Evolutionary conservation across 306 rosid genomes (phyloP).

Genomic region (Coriaria nepalensis): DNA sequence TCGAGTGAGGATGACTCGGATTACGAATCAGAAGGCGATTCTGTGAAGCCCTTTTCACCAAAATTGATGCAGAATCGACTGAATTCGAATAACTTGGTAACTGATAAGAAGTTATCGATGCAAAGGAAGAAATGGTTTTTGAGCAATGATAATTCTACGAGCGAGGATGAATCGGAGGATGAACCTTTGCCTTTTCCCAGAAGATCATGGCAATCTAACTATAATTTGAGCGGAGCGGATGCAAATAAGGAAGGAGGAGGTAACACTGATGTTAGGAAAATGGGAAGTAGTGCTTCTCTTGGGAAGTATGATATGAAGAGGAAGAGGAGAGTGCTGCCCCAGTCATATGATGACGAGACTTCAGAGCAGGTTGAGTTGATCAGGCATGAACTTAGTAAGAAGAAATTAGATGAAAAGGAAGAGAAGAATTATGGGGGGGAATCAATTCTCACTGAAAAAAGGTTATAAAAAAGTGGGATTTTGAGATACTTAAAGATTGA

Average conservation of each 20-base stretch:
- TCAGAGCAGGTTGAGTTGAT: conserved; percentile 53
- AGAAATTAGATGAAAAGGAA: conserved; percentile 26
- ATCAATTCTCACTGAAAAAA: conserved; percentile 39
- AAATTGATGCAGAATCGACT: conserved; percentile 14
- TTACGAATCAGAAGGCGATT: conserved; percentile 17
- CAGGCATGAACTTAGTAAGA: conserved; percentile 41
- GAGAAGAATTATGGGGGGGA: conserved; percentile 21
- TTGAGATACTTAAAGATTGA: neutral
- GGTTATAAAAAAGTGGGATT: conserved; percentile 21
- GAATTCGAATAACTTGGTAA: neutral
- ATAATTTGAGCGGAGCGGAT: conserved; percentile 1
- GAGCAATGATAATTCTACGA: conserved; percentile 32
- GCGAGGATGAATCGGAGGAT: conserved; percentile 25
- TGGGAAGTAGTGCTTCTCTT: conserved; percentile 67
- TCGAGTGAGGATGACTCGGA: conserved; percentile 20
- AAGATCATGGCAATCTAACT: neutral
- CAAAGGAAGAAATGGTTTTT: conserved; percentile 18
- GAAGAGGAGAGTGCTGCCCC: conserved; percentile 41
- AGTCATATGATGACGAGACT: conserved; percentile 26
- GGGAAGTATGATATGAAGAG: conserved; percentile 63
- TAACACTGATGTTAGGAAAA: conserved; percentile 19
- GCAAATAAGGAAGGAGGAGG: conserved; percentile 3
- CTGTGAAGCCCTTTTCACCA: conserved; percentile 10
- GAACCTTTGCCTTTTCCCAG: conserved; percentile 2
- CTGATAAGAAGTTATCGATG: conserved; percentile 8